Evolutionary conservation across 768 basidiomycete species (phyloP).

Genomic region (Crepidotus variabilis): DNA sequence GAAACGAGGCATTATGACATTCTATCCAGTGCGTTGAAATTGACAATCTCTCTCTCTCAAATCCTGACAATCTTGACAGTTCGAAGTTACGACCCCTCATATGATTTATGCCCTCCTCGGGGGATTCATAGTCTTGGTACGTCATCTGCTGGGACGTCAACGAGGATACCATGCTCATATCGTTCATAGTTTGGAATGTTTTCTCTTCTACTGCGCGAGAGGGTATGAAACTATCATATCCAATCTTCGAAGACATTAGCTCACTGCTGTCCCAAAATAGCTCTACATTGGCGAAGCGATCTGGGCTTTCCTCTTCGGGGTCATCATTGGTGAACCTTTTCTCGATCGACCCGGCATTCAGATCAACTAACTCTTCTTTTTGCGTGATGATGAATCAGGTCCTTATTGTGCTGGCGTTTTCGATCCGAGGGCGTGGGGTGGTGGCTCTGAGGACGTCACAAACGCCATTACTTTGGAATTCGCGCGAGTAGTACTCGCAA

Average conservation of each 20-base stretch:
- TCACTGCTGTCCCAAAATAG: constrained; percentile 25
- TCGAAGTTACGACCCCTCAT: constrained; percentile 66
- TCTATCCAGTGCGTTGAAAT: constrained; percentile 47
- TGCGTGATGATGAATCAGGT: constrained; percentile 35
- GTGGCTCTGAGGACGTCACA: constrained; percentile 36
- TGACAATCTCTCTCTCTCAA: constrained; percentile 4
- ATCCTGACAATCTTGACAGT: constrained; percentile 24
- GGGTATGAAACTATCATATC: constrained; percentile 34
- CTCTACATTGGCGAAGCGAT: constrained; percentile 96
- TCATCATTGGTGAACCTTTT: constrained; percentile 70
- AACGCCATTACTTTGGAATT: constrained; percentile 89
- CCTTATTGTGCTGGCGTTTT: constrained; percentile 82
- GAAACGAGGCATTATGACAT: constrained; percentile 34
- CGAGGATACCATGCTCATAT: background rate
- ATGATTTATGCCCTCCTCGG: constrained; percentile 76
- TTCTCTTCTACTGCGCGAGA: constrained; percentile 86
- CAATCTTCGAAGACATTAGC: background rate
- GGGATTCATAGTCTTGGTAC: constrained; percentile 77
- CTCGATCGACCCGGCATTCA: constrained; percentile 5
- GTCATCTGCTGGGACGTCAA: background rate
- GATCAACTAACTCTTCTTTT: background rate
- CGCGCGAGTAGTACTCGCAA: constrained; percentile 89
- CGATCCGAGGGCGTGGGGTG: constrained; percentile 76
- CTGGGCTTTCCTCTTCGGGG: constrained; percentile 91
- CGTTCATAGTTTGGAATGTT: constrained; percentile 83